These are phyloP conservation scores for Xylaria acuta DNA, from an alignment of 495 filamentous ascomycete species.

Conservation along the genomic window DNA sequence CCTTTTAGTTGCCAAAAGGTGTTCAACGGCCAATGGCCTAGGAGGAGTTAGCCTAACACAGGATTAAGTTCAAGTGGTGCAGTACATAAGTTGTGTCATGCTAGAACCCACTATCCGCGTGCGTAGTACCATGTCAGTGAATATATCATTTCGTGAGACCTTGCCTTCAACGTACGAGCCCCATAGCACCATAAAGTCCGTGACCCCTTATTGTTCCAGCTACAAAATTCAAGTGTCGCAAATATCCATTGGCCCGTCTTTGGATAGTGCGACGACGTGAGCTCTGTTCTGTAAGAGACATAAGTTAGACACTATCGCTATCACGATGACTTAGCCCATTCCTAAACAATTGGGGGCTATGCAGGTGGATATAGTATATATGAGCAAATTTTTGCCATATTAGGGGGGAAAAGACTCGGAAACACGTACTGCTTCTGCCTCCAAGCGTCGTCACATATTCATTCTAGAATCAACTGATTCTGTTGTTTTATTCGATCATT, in stretches of 20 bases:
- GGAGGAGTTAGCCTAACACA: not conserved
- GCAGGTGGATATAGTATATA: no score
- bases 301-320: no score
- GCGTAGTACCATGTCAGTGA: not conserved
- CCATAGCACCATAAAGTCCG: not conserved
- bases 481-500: not conserved
- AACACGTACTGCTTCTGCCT: not conserved
- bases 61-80: not conserved
- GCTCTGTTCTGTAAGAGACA: no score
- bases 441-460: not conserved
- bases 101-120: not conserved
- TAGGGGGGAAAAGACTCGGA: no score
- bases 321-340: no score
- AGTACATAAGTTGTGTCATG: not conserved
- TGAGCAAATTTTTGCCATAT: no score
- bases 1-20: not conserved
- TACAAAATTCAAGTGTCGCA: not conserved
- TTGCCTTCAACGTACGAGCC: not conserved
- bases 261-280: not conserved
- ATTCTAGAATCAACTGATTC: not conserved
- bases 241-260: not conserved
- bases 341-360: no score
- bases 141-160: not conserved
- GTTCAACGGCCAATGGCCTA: not conserved
- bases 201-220: not conserved